phyloP scores from a whole-genome alignment of 2,329 filamentous ascomycete genomes.

The Pseudogymnoascus sp. region DNA sequence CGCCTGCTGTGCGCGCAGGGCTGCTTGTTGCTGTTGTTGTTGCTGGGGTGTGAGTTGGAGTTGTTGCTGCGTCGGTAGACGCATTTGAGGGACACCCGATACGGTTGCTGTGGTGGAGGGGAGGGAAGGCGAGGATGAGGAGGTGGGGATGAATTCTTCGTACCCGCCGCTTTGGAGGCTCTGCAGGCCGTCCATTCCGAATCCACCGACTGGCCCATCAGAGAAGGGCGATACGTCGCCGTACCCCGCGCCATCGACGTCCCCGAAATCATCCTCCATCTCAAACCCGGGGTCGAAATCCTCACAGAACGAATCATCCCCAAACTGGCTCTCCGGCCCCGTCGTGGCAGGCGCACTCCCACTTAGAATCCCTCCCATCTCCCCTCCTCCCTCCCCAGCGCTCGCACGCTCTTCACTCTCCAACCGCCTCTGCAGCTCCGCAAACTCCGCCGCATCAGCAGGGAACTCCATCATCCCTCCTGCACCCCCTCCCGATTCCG shows the following conservation, averaged over 20 bases:
- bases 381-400: background rate
- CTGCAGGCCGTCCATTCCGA: background rate
- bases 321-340: background rate
- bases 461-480: constrained; percentile 53
- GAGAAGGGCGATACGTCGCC: background rate
- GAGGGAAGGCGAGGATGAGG: background rate
- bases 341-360: too few species aligned
- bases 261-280: background rate
- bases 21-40: background rate
- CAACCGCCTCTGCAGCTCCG: constrained; percentile 48
- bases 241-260: background rate
- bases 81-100: background rate
- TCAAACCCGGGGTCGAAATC: background rate
- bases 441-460: constrained; percentile 51
- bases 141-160: background rate
- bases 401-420: constrained; percentile 25
- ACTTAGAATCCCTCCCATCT: background rate
- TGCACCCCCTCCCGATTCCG: too few species aligned
- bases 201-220: background rate
- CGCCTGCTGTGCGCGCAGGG: background rate
- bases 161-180: background rate
- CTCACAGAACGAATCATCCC: background rate
- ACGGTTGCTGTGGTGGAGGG: background rate
- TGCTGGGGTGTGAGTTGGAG: background rate
- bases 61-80: background rate